Evolutionary conservation across 83 land plant species (phyloP), one percentile per base, ranked within the genome.

Genomic region (Picea abies): DNA sequence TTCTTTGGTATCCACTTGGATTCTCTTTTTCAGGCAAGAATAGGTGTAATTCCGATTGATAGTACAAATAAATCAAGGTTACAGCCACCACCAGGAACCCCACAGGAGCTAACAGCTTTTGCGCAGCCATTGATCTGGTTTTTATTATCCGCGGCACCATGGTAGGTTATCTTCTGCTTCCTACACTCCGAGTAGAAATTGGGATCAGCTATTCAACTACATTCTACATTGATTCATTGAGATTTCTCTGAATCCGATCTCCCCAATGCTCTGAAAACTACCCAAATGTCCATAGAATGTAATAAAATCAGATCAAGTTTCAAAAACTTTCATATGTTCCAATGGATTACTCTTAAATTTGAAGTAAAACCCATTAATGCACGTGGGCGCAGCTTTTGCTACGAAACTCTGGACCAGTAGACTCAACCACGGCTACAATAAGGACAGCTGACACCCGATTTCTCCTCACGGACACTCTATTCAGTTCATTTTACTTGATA

Each of bases 61-160:
- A 3, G 47, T 73, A 73, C 58, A 44, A 39, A 39, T 73, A 73
- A 73, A 73, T 44, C 56, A 73, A 44, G 77, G 19, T 73, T 73
- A 58, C 77, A 73, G 58, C 77, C 49, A 44, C 10, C 6, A 44
- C 77, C 77, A 73, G 23, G n/a, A 44, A 73, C 77, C 77, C 77
- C 11, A 73, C 14, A 3, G 52, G 14, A 11, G 47, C 41, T 3
- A 73, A 9, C 19, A 44, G 56, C 26, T 73, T 73, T 44, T 73
- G 77, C 26, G 58, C 25, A 73, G 56, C 58, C 77, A 73, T 44
- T 41, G 77, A 73, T 73, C 19, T 73, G 19, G n/a, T 9, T 44
- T 44, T 73, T 19, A n/a, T 1, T 7, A 25, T 12, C 77, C 44
- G 41, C 25, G n/a, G 77, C 9, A 47, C 25, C 49, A 73, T 44